Evolutionary conservation across 768 basidiomycete genomes (phyloP).

Genomic region (Boletus insuetus): DNA sequence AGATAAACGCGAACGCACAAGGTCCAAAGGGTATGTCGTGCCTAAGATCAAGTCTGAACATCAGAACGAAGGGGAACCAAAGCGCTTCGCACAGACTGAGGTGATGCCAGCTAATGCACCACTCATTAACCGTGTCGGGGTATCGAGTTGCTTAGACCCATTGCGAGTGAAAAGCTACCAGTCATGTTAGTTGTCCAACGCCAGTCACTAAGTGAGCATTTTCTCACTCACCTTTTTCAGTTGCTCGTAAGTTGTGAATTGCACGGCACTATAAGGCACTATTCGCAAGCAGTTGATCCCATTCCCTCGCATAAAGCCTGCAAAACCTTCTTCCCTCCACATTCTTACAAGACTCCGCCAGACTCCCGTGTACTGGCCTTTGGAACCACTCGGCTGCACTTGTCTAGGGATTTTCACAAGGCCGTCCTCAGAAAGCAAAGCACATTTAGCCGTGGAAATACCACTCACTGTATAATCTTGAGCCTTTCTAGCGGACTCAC

Average conservation of each 20-base stretch:
- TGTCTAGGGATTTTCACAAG: slow-evolving; percentile 51
- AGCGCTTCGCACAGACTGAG: slow-evolving; percentile 73
- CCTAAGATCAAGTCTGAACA: slow-evolving; percentile 39
- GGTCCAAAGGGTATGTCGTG: slow-evolving; percentile 89
- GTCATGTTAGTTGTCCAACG: slow-evolving; percentile 28
- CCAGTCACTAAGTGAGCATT: not conserved
- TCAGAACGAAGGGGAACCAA: slow-evolving; percentile 6
- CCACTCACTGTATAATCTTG: slow-evolving; percentile 92
- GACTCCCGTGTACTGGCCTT: slow-evolving; percentile 77
- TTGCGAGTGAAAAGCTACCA: slow-evolving; percentile 64
- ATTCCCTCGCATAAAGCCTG: slow-evolving; percentile 93
- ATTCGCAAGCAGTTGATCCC: slow-evolving; percentile 90
- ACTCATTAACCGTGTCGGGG: slow-evolving; percentile 77
- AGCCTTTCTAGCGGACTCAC: slow-evolving; percentile 90
- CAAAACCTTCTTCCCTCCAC: slow-evolving; percentile 92
- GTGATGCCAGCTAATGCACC: slow-evolving; percentile 93
- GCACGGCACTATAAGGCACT: slow-evolving; percentile 88
- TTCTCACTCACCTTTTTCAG: slow-evolving; percentile 67
- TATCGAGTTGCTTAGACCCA: slow-evolving; percentile 79
- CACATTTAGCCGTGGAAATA: not conserved
- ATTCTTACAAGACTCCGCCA: slow-evolving; percentile 79
- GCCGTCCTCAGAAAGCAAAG: not conserved
- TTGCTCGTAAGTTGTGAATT: slow-evolving; percentile 87
- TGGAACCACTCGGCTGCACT: slow-evolving; percentile 71
- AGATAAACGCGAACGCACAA: slow-evolving; percentile 87